Evolutionary conservation across 108 stramenopile genomes (phyloP).

Genomic region (Nannochloropsis salina): DNA sequence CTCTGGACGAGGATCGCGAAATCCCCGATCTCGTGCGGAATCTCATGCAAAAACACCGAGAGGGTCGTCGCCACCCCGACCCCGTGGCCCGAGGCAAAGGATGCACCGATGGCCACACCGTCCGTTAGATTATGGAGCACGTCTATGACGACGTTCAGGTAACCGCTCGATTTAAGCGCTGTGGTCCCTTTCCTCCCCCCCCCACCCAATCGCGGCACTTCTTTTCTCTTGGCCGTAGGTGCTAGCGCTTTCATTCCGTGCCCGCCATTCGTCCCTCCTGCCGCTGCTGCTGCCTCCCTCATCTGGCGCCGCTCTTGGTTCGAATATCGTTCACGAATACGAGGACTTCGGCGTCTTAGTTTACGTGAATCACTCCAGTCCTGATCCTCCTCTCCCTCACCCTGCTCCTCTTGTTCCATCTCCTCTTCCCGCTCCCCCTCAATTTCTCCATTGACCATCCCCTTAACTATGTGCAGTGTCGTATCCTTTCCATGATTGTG

Average conservation of each 20-base stretch:
- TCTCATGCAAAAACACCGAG: constrained; percentile 51
- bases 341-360: not conserved
- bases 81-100: constrained; percentile 45
- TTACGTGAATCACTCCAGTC: not conserved
- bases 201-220: not conserved
- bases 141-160: constrained; percentile 53
- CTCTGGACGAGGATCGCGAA: constrained; percentile 51
- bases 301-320: not conserved
- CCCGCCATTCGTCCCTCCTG: not conserved
- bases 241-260: too few species aligned
- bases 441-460: not conserved
- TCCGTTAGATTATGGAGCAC: constrained; percentile 53
- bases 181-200: not conserved
- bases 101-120: constrained; percentile 53
- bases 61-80: constrained; percentile 47
- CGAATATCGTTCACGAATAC: not conserved
- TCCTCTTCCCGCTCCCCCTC: not conserved
- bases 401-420: constrained; percentile 6
- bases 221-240: too few species aligned
- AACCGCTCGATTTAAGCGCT: constrained; percentile 45
- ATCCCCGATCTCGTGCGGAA: constrained; percentile 56
- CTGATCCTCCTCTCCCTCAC: not conserved
- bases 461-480: not conserved
- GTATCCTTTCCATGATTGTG: not conserved
- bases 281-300: not conserved